A percentile compares a stretch with the other conserved stretches of the same genome.
Evolutionary conservation across 148 eudicot species (phyloP).

Genomic region (Pharnaceum exiguum): DNA sequence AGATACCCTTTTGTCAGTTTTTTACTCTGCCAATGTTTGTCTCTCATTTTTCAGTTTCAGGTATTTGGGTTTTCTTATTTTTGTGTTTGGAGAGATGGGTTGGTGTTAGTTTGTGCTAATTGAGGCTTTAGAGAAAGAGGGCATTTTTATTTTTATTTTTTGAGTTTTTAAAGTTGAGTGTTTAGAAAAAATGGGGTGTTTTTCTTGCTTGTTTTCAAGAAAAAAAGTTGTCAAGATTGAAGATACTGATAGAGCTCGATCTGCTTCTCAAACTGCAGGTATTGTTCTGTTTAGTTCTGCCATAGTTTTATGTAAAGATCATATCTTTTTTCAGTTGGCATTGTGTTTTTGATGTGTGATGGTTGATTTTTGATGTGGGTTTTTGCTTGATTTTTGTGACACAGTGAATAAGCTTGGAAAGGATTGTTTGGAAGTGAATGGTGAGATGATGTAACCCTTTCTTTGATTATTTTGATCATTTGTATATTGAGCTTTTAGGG

Average conservation of each 20-base stretch:
- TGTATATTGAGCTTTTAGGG: neutral
- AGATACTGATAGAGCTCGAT: constrained; percentile 44
- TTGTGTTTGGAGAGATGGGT: constrained; percentile 5
- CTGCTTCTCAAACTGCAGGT: constrained; percentile 42
- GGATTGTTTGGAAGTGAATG: constrained; percentile 16
- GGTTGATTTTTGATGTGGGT: neutral
- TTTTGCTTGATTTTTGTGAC: constrained; percentile 19
- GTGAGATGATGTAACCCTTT: constrained; percentile 5
- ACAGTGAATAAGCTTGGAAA: constrained; percentile 19
- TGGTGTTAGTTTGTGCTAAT: constrained; percentile 9
- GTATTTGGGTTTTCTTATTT: constrained; percentile 2
- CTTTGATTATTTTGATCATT: neutral
- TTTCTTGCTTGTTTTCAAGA: constrained; percentile 29
- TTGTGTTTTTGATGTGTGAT: neutral
- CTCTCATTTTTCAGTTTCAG: constrained; percentile 2
- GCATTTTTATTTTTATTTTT: constrained; percentile 12
- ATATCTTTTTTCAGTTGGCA: constrained; percentile 1
- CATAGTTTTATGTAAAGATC: neutral
- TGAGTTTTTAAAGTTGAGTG: neutral
- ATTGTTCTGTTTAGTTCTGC: constrained; percentile 4
- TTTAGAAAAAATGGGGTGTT: constrained; percentile 32
- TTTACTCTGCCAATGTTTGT: neutral
- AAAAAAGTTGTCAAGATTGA: constrained; percentile 34
- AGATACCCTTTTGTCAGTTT: neutral
- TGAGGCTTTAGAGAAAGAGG: constrained; percentile 18